Conservation (phyloP, 1,284 basidiomycete species). For the Sporisorium iseilematis-ciliati region DNA sequence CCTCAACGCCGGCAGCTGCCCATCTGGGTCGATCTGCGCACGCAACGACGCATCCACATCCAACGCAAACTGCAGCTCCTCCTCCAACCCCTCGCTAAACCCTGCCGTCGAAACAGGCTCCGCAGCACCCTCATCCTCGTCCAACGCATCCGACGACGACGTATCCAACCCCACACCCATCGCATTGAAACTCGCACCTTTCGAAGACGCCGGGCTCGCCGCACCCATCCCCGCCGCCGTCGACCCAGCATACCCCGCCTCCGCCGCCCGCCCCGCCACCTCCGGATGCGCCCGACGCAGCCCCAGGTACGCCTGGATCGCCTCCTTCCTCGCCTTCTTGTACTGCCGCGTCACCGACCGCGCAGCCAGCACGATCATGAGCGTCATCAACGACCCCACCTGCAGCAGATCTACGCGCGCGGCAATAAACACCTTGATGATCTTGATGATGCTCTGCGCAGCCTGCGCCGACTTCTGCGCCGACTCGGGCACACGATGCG, state of each 20-base stretch:
- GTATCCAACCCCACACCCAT: conserved; percentile 37
- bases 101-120: conserved; percentile 28
- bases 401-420: conserved; percentile 46
- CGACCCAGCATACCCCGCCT: conserved; percentile 25
- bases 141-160: conserved; percentile 21
- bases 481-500: conserved; percentile 41
- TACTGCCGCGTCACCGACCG: conserved; percentile 41
- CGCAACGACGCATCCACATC: conserved; percentile 34
- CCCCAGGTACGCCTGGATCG: conserved; percentile 30
- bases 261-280: conserved; percentile 16
- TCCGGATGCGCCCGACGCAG: conserved; percentile 28
- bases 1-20: conserved; percentile 24
- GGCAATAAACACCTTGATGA: conserved; percentile 50
- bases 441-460: conserved; percentile 46
- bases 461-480: conserved; percentile 36
- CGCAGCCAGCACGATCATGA: conserved; percentile 48
- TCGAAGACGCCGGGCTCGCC: conserved; percentile 8
- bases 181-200: conserved; percentile 28
- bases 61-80: conserved; percentile 44
- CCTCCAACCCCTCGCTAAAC: conserved; percentile 31
- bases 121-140: conserved; percentile 30
- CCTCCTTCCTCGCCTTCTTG: conserved; percentile 40
- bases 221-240: conserved; percentile 12
- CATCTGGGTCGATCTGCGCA: conserved; percentile 43
- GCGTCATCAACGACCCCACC: conserved; percentile 41